Base-by-base conservation (phyloP, 441 rosid species). In the Croton laevigatus region DNA sequence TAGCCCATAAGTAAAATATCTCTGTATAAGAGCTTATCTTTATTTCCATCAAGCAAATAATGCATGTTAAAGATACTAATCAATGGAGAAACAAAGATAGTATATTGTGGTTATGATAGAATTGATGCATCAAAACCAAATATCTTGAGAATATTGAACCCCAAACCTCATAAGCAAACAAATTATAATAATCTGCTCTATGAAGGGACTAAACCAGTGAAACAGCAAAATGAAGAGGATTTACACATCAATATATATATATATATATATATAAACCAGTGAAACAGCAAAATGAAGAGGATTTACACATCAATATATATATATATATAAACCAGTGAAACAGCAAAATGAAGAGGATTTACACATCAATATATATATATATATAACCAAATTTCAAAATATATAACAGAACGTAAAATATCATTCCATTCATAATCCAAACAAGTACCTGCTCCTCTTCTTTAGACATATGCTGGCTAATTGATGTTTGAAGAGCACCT, bases 381-480 rank as follows among this genome's bases (percentile, higher is more conserved):
- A n/a, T n/a, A n/a, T n/a, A n/a, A 60, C 20, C 20, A 32, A 62
- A 54, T 32, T 54, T 42, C 19, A 9, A 19, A n/a, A 52, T 45
- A 49, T 17, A 23, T n/a, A 69, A 37, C 45, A 69, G 20, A 22
- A 68, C 62, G 44, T 14, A 66, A 51, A 60, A 53, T 17, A 52
- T 53, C 12, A n/a, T 11, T 19, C 11, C n/a, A 66, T 51, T n/a
- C 6, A 38, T 40, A 17, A n/a, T 17, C 12, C 5, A 23, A 58
- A 60, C 17, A 34, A 13, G 27, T 69, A 95, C 99, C 98, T 95
- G 99, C 27, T 85, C 89, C 80, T 96, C 99, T 88, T 96, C 99
- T 86, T 96, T 96, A 59, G 88, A 85, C 99, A 96, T 87, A 78
- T 96, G 99, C 74, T 93, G 98, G 75, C 82, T 87, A 78, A 96